These are phyloP conservation scores for Penicillium sp. DNA, from an alignment of 2,329 filamentous ascomycete species.

Conservation along the genomic window DNA sequence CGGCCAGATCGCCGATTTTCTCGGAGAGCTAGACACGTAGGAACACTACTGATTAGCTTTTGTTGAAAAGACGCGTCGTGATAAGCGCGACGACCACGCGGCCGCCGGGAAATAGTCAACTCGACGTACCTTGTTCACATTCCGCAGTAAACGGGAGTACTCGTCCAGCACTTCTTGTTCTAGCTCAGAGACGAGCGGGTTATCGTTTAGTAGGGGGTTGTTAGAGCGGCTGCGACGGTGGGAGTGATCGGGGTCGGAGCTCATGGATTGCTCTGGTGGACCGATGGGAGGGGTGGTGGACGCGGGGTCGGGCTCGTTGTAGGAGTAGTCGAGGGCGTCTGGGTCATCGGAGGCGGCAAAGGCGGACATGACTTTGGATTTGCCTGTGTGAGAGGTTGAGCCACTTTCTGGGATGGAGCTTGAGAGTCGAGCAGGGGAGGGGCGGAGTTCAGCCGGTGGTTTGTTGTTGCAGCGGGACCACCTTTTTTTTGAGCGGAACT, in stretches of 20 bases:
- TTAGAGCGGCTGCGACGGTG: conserved; percentile 23
- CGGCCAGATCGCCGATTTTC: conserved; percentile 58
- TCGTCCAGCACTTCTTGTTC: conserved; percentile 96
- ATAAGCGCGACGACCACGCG: neutral
- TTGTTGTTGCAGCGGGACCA: neutral
- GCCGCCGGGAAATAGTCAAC: neutral
- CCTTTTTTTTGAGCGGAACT: neutral
- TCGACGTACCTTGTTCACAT: conserved; percentile 76
- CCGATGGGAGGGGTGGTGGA: conserved; percentile 20
- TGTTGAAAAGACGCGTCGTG: neutral
- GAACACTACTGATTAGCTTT: neutral
- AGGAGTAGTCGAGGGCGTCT: conserved; percentile 23
- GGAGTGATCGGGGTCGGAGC: conserved; percentile 20
- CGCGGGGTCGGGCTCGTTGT: conserved; percentile 20
- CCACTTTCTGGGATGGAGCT: neutral
- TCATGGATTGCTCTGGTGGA: conserved; percentile 17
- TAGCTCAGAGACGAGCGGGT: conserved; percentile 64
- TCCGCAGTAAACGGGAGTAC: conserved; percentile 82
- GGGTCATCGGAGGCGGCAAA: conserved; percentile 23
- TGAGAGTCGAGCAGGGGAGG: neutral
- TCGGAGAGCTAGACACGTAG: conserved; percentile 32
- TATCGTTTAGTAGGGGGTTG: conserved; percentile 43
- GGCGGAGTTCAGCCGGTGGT: neutral
- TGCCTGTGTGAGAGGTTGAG: neutral
- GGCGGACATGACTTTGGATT: conserved; percentile 21